Evolutionary conservation across 1,284 basidiomycete genomes (phyloP), one percentile per base, ranked within the genome.

Genomic region (Puccinia triticina): DNA sequence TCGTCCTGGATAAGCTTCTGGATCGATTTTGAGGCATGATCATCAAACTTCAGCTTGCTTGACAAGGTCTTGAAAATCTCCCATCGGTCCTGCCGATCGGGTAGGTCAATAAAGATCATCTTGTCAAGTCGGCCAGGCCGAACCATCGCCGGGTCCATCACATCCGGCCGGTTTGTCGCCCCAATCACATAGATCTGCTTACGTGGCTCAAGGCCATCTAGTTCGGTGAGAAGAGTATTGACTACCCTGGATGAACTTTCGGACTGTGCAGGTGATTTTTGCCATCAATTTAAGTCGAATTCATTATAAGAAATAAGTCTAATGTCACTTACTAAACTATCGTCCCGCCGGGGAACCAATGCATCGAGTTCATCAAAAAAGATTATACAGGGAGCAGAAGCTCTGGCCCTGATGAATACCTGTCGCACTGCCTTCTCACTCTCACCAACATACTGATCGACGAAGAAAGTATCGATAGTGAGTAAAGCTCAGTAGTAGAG

Each of bases 131-230:
- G 91, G 0, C 96, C 96, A 0, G 96, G 96, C 23, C 96, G 92
- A 81, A 95, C 94, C 96, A 98, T 98, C 4, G 96, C 96, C 0
- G 96, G 96, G 86, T 98, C 96, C 84, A 98, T 95, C 92, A 98
- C 98, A 88, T 98, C 96, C 0, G 96, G 96, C n/a, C 96, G 90
- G 88, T 99, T 98, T 5, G 96, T 99, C 0, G 96, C 96, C 0
- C 93, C 96, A 84, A 98, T 95, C 37, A 98, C 95, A 86, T 96
- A 98, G 77, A 98, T 96, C 74, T 91, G 91, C 86, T 94, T 95
- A 83, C 96, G 91, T 0, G 92, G 89, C 84, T 97, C 94, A 48
- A 98, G 91, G 0, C 96, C 96, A 86, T 98, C 96, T 37, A 98
- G 91, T 87, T 98, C 96, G 0, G 96, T 98, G 1, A 98, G 90